Conservation (phyloP, 139 green algal species). For the Trebouxia sp. region DNA sequence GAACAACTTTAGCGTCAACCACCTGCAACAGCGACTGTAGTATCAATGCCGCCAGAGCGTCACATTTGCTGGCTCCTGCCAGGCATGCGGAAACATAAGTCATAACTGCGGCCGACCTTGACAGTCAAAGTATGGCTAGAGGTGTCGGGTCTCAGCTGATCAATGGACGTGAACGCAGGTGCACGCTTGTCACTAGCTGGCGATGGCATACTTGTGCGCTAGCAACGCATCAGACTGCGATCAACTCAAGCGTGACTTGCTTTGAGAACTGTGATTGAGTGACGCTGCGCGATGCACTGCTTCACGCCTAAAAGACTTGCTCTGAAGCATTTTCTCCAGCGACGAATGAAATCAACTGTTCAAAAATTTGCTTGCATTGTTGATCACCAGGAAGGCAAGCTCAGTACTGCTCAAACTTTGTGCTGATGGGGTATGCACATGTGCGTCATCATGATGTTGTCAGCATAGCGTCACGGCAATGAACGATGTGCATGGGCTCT, state of each 20-base stretch:
- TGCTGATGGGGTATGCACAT: too few species aligned
- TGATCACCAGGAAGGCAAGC: too few species aligned
- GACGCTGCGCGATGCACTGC: too few species aligned
- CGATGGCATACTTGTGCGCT: background rate
- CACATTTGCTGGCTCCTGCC: background rate
- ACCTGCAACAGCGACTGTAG: slow-evolving; percentile 63
- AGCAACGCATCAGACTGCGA: background rate
- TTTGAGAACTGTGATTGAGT: too few species aligned
- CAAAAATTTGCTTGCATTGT: background rate
- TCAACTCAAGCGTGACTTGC: too few species aligned
- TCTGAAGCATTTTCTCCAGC: too few species aligned
- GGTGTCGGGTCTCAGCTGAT: slow-evolving; percentile 66
- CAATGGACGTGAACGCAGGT: slow-evolving; percentile 61
- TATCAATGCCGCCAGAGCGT: background rate
- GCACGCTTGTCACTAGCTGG: background rate
- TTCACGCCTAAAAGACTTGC: too few species aligned
- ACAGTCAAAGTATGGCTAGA: slow-evolving; percentile 72
- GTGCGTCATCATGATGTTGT: too few species aligned
- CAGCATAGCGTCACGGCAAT: background rate
- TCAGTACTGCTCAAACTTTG: too few species aligned
- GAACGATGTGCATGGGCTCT: too few species aligned
- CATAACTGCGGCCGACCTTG: slow-evolving; percentile 76
- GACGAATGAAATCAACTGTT: background rate
- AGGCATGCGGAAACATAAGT: background rate
- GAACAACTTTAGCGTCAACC: slow-evolving; percentile 68